Conservation (phyloP, 202 grass and related monocot species). For the Zoysia matrella region DNA sequence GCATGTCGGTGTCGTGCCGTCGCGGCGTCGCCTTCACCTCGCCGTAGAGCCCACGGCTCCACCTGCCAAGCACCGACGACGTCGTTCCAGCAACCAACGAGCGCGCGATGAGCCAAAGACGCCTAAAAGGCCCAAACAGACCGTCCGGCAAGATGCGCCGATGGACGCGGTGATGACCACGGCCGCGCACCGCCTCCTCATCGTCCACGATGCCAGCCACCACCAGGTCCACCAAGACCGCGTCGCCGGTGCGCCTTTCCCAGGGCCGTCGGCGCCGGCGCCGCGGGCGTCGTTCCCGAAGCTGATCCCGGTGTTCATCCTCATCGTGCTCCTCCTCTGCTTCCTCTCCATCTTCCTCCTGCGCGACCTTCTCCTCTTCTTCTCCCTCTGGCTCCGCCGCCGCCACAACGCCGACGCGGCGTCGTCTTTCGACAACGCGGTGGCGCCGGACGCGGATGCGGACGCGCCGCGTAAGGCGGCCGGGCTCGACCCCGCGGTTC, state of each 20-base stretch:
- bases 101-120: conserved; percentile 4
- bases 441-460: neutral
- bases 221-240: neutral
- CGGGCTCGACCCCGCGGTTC: conserved; percentile 65
- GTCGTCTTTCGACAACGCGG: neutral
- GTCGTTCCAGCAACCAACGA: neutral
- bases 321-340: conserved; percentile 72
- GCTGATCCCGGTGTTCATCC: conserved; percentile 68
- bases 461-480: conserved; percentile 24
- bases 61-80: conserved; percentile 34
- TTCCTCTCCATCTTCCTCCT: conserved; percentile 69
- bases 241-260: neutral
- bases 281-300: conserved; percentile 50
- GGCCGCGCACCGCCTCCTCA: conserved; percentile 43
- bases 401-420: neutral
- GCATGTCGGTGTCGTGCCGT: conserved; percentile 46
- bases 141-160: neutral
- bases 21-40: conserved; percentile 49
- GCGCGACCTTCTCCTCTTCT: conserved; percentile 63
- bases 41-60: conserved; percentile 50
- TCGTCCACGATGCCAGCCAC: neutral
- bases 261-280: neutral
- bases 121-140: conserved; percentile 35
- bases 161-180: too few relatives aligned
- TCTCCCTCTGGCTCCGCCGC: conserved; percentile 49